Conservation (phyloP, 1,139 yeast genomes). For the Taiozyma onychis region DNA sequence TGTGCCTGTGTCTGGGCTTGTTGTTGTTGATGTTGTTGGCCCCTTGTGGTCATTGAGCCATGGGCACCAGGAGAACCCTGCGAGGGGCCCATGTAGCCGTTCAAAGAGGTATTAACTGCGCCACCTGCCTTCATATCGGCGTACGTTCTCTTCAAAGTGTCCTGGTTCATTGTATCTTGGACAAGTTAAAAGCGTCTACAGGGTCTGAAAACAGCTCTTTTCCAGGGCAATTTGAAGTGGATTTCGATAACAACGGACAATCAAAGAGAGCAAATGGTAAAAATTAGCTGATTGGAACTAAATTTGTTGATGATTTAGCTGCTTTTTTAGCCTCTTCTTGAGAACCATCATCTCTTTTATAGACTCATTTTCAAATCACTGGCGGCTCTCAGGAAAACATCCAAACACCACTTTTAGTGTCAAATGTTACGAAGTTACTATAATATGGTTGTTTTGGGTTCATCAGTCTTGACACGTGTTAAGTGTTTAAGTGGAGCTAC, state of each 20-base stretch:
- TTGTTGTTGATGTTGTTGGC: slow-evolving; percentile 22
- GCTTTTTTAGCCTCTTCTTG: not conserved
- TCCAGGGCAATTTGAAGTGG: not conserved
- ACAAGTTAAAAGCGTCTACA: no score
- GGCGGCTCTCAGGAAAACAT: not conserved
- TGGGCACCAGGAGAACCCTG: slow-evolving; percentile 4
- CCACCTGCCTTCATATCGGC: slow-evolving; percentile 15
- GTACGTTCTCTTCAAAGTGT: slow-evolving; percentile 12
- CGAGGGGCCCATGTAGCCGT: not conserved
- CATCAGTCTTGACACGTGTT: no score
- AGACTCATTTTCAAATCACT: not conserved
- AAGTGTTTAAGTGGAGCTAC: no score
- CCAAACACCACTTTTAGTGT: not conserved
- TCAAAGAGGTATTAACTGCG: not conserved
- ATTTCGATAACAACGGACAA: no score
- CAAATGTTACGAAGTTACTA: not conserved
- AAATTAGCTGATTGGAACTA: not conserved
- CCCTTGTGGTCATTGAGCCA: not conserved
- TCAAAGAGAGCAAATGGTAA: no score
- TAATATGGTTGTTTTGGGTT: no score
- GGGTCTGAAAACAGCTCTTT: no score
- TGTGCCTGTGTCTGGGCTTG: slow-evolving; percentile 30
- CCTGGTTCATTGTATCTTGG: not conserved
- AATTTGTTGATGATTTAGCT: not conserved
- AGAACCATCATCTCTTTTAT: not conserved